Conservation (phyloP, 768 basidiomycete genomes). For the Mycena capillaripes region DNA sequence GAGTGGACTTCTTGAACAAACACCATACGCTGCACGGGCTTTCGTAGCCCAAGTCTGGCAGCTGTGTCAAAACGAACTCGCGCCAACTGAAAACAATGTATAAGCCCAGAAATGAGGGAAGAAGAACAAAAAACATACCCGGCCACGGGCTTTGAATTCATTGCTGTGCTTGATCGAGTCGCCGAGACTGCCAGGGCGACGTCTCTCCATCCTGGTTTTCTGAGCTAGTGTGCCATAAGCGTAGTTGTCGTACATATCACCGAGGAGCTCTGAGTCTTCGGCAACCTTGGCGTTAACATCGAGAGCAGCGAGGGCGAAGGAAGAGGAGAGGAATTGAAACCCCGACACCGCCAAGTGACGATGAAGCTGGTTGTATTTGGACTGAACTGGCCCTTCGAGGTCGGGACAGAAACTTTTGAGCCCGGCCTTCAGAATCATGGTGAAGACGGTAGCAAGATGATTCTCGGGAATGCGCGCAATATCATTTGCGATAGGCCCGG, state of each 20-base stretch:
- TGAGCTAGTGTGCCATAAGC: slow-evolving; percentile 16
- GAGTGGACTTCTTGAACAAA: slow-evolving; percentile 17
- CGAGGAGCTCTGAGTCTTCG: not conserved
- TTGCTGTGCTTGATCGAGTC: not conserved
- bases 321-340: slow-evolving; percentile 9
- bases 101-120: not conserved
- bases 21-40: slow-evolving; percentile 16
- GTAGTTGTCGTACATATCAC: slow-evolving; percentile 32
- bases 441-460: slow-evolving; percentile 21
- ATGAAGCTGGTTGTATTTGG: slow-evolving; percentile 22
- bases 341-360: slow-evolving; percentile 5
- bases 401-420: slow-evolving; percentile 16
- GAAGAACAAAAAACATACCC: slow-evolving; percentile 5
- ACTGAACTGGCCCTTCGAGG: slow-evolving; percentile 19
- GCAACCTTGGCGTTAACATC: not conserved
- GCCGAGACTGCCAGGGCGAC: slow-evolving; percentile 13
- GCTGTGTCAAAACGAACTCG: slow-evolving; percentile 1
- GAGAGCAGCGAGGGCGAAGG: not conserved
- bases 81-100: not conserved
- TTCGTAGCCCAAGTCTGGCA: not conserved
- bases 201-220: slow-evolving; percentile 21
- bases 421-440: slow-evolving; percentile 11
- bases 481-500: slow-evolving; percentile 21
- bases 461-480: slow-evolving; percentile 10
- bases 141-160: slow-evolving; percentile 12